Evolutionary conservation across 2,329 filamentous ascomycete genomes (phyloP).

Genomic region (Nothopassalora personata): DNA sequence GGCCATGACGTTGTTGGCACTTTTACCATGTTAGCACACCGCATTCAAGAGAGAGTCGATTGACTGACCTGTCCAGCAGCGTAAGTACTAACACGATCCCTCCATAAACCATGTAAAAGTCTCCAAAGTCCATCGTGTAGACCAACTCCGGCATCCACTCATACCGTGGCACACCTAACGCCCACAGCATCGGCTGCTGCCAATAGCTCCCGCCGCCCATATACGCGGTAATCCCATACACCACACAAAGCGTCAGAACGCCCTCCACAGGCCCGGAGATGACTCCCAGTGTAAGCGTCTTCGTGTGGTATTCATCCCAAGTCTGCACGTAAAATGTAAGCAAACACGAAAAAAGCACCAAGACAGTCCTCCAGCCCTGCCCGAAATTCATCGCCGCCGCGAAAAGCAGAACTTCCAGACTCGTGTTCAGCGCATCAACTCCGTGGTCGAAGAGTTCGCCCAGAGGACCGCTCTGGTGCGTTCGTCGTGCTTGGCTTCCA

Average conservation of each 20-base stretch:
- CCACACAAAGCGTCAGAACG: constrained; percentile 71
- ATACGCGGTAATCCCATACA: constrained; percentile 79
- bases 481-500: constrained; percentile 87
- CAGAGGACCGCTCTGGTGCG: constrained; percentile 83
- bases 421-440: constrained; percentile 93
- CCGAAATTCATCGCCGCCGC: constrained; percentile 89
- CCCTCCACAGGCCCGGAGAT: constrained; percentile 95
- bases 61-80: constrained; percentile 60
- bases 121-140: constrained; percentile 78
- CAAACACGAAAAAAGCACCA: constrained; percentile 75
- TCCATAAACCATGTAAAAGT: constrained; percentile 91
- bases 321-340: constrained; percentile 98
- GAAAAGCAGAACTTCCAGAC: constrained; percentile 88
- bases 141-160: constrained; percentile 62
- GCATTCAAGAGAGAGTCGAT: neutral
- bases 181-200: constrained; percentile 73
- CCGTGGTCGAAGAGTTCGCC: constrained; percentile 97
- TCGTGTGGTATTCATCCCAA: constrained; percentile 99
- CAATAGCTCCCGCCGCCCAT: constrained; percentile 85
- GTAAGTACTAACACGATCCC: constrained; percentile 76
- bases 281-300: constrained; percentile 85
- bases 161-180: constrained; percentile 61
- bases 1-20: constrained; percentile 75
- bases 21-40: constrained; percentile 29
- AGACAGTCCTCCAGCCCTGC: constrained; percentile 82